phyloP scores from a whole-genome alignment of 75 land plant species.

The Picea sitchensis region DNA sequence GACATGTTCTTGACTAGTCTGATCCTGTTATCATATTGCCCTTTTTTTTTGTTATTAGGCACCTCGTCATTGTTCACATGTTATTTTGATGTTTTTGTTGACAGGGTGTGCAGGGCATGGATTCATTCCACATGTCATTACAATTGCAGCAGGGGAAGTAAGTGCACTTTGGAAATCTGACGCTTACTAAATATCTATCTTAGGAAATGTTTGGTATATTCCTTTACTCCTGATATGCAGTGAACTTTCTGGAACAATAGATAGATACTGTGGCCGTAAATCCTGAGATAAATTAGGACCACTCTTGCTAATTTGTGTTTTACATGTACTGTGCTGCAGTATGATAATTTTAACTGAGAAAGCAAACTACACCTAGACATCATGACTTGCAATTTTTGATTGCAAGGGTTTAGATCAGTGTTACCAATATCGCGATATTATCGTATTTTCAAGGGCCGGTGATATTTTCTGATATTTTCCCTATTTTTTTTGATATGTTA shows the following conservation, averaged over 20 bases:
- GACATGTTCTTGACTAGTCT: not conserved
- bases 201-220: not conserved
- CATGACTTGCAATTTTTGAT: not conserved
- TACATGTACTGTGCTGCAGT: not conserved
- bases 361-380: not conserved
- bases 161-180: not conserved
- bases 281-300: not conserved
- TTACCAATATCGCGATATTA: no score
- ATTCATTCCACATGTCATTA: conserved; percentile 71
- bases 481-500: no score
- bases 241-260: not conserved
- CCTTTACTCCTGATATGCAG: not conserved
- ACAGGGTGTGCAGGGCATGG: conserved; percentile 69
- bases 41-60: not conserved
- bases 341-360: not conserved
- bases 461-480: no score
- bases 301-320: not conserved
- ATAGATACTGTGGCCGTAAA: not conserved
- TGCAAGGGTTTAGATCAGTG: not conserved
- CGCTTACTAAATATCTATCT: not conserved
- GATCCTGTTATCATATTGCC: not conserved
- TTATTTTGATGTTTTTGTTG: not conserved
- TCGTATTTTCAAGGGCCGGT: no score
- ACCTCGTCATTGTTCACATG: not conserved
- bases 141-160: conserved; percentile 70